Conservation (phyloP, 331 rosid genomes). For the Pyracantha coccinea region DNA sequence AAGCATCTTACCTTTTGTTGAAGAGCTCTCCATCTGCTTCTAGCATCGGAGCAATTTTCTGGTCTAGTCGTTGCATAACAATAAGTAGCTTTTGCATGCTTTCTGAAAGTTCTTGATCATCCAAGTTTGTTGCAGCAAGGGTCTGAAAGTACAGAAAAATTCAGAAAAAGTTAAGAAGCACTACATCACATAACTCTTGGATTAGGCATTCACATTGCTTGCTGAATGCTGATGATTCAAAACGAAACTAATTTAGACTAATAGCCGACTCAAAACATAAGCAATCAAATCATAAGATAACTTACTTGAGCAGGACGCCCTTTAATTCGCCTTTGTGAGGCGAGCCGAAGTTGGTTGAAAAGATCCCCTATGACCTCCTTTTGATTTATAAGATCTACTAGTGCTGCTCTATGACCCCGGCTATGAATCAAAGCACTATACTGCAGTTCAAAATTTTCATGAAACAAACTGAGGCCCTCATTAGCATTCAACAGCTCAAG, state of each 20-base stretch:
- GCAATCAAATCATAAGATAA: background rate
- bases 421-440: conserved; percentile 65
- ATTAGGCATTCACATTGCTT: background rate
- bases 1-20: conserved; percentile 54
- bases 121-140: conserved; percentile 83
- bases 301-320: conserved; percentile 95
- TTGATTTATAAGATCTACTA: conserved; percentile 85
- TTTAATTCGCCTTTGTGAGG: conserved; percentile 69
- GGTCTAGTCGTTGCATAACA: conserved; percentile 90
- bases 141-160: conserved; percentile 48
- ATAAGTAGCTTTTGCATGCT: conserved; percentile 92
- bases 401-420: conserved; percentile 54
- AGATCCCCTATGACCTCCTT: conserved; percentile 92
- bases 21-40: conserved; percentile 89
- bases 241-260: background rate
- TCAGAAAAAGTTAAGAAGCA: conserved; percentile 7
- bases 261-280: background rate
- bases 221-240: background rate
- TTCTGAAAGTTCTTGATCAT: conserved; percentile 79
- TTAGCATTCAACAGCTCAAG: conserved; percentile 15
- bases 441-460: conserved; percentile 46
- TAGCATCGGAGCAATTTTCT: conserved; percentile 81
- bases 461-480: conserved; percentile 14
- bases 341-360: conserved; percentile 94
- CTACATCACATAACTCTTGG: background rate